Conservation (phyloP, 257 asterid genomes). For the Fraxinus quadrangulata region DNA sequence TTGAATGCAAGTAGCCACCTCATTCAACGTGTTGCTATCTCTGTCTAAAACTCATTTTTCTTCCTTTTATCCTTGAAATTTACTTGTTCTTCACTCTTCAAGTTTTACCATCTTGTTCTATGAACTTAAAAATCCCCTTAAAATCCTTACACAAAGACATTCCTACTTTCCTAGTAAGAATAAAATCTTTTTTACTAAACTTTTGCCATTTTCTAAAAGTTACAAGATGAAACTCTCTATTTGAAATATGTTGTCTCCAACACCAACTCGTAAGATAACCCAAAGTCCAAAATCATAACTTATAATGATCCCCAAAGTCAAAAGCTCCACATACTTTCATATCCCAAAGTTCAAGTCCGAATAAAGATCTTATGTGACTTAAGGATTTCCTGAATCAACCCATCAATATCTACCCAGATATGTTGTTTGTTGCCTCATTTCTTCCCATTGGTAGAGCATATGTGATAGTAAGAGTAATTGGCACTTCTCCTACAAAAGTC, state of each 20-base stretch:
- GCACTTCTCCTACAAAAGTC: too few species aligned
- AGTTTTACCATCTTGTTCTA: neutral
- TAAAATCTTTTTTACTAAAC: neutral
- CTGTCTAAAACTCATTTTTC: neutral
- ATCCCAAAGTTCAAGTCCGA: neutral
- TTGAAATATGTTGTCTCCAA: neutral
- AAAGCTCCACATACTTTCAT: neutral
- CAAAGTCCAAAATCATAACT: neutral
- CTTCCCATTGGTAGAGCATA: too few species aligned
- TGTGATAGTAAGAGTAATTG: too few species aligned
- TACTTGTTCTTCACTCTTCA: neutral
- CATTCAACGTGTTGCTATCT: neutral
- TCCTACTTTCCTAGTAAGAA: neutral
- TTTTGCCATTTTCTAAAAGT: neutral
- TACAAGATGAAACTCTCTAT: neutral
- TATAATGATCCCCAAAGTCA: neutral
- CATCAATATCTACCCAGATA: too few species aligned
- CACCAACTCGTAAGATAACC: neutral
- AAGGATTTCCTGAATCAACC: too few species aligned
- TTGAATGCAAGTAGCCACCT: neutral
- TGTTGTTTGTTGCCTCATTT: too few species aligned
- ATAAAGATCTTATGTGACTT: neutral
- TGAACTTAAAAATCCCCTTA: neutral
- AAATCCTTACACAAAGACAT: neutral
- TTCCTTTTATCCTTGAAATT: neutral